Evolutionary conservation across 768 basidiomycete genomes (phyloP), one percentile per base, ranked within the genome.

Genomic region (Trametes cubensis): DNA sequence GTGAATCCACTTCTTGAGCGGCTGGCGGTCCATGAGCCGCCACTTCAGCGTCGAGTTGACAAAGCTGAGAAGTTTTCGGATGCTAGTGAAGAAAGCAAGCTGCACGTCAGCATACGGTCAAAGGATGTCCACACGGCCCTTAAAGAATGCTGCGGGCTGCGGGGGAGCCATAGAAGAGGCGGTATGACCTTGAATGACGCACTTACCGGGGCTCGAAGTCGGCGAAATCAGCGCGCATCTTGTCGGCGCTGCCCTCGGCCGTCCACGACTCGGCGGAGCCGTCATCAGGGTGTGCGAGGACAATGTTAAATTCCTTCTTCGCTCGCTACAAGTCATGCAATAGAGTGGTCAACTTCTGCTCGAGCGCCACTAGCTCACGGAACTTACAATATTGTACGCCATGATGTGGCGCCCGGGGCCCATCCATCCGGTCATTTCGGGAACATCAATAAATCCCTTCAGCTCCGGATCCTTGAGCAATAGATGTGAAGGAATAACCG

Each of bases 361-460:
- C n/a, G n/a, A n/a, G n/a, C n/a, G n/a, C n/a, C n/a, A n/a, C n/a
- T n/a, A n/a, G n/a, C n/a, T n/a, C 28, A 28, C 28, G 28, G 28
- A 28, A 72, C 78, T 63, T 63, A 80, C 80, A 20, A 83, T 79
- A 34, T 69, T 74, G 50, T 81, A 81, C 1, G 73, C 71, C 78
- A 82, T 80, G 47, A 82, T 65, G 60, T 82, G 81, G 6, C 78
- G 60, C 2, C 74, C 57, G 0, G 85, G 83, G 1, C 81, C 86
- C 77, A 87, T 81, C 87, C 87, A 88, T 0, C 76, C 78, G 0
- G 81, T 82, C 77, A 83, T 81, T 58, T 84, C 81, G 0, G 81
- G 75, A 0, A 67, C 71, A 15, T 88, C 84, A 0, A 86, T 77
- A 14, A 89, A 73, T 1, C 69, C 58, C 60, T 72, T 76, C 26